Conservation (phyloP, 208 protist species). For the Leishmania arabica region DNA sequence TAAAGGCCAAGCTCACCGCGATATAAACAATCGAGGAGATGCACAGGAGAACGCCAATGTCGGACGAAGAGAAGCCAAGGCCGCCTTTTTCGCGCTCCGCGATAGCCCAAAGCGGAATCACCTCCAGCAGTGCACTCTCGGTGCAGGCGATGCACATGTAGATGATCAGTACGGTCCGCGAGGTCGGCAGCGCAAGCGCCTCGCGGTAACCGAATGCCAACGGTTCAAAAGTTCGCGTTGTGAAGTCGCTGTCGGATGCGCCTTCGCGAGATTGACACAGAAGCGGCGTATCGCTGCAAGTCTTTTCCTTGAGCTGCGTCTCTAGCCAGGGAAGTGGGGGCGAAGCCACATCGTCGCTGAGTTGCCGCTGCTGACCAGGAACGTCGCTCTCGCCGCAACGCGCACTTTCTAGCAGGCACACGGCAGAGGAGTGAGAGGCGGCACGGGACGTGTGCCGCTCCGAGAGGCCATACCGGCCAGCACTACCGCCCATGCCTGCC, state of each 20-base stretch:
- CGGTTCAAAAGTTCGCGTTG: neutral
- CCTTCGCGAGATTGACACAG: neutral
- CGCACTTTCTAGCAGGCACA: slow-evolving; percentile 12
- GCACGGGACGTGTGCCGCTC: neutral
- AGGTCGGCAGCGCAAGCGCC: slow-evolving; percentile 35
- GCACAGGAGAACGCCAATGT: slow-evolving; percentile 57
- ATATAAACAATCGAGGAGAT: slow-evolving; percentile 49
- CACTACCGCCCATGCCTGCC: neutral
- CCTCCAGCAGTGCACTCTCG: slow-evolving; percentile 53
- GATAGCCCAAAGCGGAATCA: slow-evolving; percentile 65
- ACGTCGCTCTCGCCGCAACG: slow-evolving; percentile 9
- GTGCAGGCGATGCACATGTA: slow-evolving; percentile 66
- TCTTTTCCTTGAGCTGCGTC: neutral
- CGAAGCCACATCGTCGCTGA: neutral
- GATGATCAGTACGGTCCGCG: slow-evolving; percentile 46
- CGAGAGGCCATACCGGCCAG: neutral
- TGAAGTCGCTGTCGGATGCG: neutral
- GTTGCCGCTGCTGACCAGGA: neutral
- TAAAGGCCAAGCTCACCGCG: slow-evolving; percentile 51
- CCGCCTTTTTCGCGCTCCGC: slow-evolving; percentile 48
- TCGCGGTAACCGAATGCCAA: slow-evolving; percentile 56
- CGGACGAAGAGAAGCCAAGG: slow-evolving; percentile 33
- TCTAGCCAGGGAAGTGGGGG: neutral
- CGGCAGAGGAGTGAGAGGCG: neutral
- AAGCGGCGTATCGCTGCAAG: neutral